Base-by-base conservation (phyloP, 163 green algal species). In the Prototheca wickerhamii region DNA sequence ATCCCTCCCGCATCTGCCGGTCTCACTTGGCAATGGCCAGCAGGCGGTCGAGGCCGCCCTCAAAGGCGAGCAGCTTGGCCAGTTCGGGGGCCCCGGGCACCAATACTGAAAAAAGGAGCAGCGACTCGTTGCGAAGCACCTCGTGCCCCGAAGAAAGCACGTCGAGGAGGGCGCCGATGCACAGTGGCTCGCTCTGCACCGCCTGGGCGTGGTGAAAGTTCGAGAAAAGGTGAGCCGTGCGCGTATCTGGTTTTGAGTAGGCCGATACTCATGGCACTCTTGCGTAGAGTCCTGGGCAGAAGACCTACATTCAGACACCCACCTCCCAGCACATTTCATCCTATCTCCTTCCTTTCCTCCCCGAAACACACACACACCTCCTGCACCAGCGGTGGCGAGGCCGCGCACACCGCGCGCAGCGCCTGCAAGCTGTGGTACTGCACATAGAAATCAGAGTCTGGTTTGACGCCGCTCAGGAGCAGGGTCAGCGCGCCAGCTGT, bases 21-120 rank as follows among this genome's bases (percentile, higher is more conserved):
- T 30, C 64, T 4, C 61, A 73, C 76, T 65, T 64, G 60, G 91
- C 73, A 51, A 95, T 89, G 60, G 70, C 74, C 44, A 89, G 82
- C 40, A 88, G 65, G 26, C 78, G 76, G 37, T 96, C 87, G 63
- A 96, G 93, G 0, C 79, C 85, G 31, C 89, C 89, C 68, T 96
- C 89, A 71, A 93, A 95, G 1, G 86, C 90, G 3, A 85, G 85
- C 33, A 95, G 89, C 71, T 94, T 89, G 61, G 88, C 78, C 25
- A 96, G 80, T 65, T 92, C 80, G n/a, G 76, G 69, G 54, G 78
- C 83, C 26, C 70, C 63, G 20, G 60, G 70, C 3, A 81, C 88
- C 30, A 96, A 78, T 25, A 63, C 72, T 17, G 82, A 76, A 34
- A 96, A 76, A 71, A 96, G 77, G 73, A 95, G 68, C 63, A 97